phyloP scores from a whole-genome alignment of 2,329 filamentous ascomycete genomes.

The Calonectria pauciramosa region DNA sequence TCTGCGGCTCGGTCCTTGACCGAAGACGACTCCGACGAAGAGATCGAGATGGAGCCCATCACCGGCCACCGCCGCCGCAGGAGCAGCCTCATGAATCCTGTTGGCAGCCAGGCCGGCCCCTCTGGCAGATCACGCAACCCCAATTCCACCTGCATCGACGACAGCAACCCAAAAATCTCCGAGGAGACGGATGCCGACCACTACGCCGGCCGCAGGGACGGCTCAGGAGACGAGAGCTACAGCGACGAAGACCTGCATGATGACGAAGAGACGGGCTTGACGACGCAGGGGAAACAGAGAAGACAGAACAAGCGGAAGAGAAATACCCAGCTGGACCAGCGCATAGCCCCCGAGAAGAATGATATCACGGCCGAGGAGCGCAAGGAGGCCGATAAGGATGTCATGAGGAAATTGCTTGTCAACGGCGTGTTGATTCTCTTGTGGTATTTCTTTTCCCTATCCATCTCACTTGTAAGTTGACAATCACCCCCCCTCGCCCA shows the following conservation, averaged over 20 bases:
- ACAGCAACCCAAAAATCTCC: constrained; percentile 61
- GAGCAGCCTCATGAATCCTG: constrained; percentile 65
- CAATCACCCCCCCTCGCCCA: background rate
- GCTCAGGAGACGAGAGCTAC: constrained; percentile 66
- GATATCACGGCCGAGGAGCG: constrained; percentile 77
- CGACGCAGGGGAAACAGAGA: constrained; percentile 77
- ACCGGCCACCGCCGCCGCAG: constrained; percentile 68
- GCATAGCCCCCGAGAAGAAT: constrained; percentile 71
- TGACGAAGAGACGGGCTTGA: constrained; percentile 92
- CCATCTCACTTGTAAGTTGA: constrained; percentile 85
- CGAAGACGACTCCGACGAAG: constrained; percentile 46
- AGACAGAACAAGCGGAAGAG: constrained; percentile 76
- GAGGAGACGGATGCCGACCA: constrained; percentile 56
- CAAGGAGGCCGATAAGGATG: constrained; percentile 80
- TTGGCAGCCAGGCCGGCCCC: constrained; percentile 44
- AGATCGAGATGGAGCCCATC: constrained; percentile 71
- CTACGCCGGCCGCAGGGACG: constrained; percentile 45
- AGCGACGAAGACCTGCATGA: constrained; percentile 83
- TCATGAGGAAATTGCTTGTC: constrained; percentile 77
- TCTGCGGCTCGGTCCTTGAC: constrained; percentile 30
- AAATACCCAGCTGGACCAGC: constrained; percentile 78
- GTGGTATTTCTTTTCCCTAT: constrained; percentile 94
- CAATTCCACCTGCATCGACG: constrained; percentile 42
- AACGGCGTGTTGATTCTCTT: constrained; percentile 87
- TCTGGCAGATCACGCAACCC: constrained; percentile 45